These are phyloP conservation scores for Arthroderma sp. DNA, from an alignment of 2,329 filamentous ascomycete genomes.

Conservation along the genomic window DNA sequence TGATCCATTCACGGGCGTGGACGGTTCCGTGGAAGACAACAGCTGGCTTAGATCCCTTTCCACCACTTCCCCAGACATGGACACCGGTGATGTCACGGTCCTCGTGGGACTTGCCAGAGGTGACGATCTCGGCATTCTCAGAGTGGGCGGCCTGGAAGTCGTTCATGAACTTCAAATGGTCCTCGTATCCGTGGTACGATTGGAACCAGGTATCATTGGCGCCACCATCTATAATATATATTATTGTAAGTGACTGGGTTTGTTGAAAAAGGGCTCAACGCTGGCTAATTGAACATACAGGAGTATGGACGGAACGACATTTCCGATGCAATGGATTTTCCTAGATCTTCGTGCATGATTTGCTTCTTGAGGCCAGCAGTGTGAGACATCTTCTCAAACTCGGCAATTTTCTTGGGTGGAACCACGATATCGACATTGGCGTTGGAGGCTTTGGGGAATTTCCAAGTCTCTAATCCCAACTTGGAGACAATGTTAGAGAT, in stretches of 20 bases:
- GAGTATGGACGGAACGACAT: conserved; percentile 14
- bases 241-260: neutral
- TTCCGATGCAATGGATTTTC: conserved; percentile 33
- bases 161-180: conserved; percentile 40
- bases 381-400: conserved; percentile 26
- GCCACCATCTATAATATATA: conserved; percentile 13
- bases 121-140: conserved; percentile 39
- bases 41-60: conserved; percentile 39
- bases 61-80: conserved; percentile 42
- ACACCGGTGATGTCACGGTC: conserved; percentile 38
- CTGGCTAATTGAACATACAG: neutral
- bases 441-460: conserved; percentile 12
- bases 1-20: conserved; percentile 51
- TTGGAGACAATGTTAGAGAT: conserved; percentile 14
- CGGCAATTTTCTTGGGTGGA: conserved; percentile 27
- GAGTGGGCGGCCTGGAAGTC: conserved; percentile 38
- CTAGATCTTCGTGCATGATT: conserved; percentile 36
- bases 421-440: conserved; percentile 34
- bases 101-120: conserved; percentile 37
- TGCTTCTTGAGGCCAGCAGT: conserved; percentile 22
- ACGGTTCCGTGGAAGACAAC: conserved; percentile 47
- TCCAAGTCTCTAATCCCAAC: conserved; percentile 15
- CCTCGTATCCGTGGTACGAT: conserved; percentile 42
- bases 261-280: neutral
- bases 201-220: conserved; percentile 40